These are phyloP conservation scores for Cronartium ribicola DNA, from an alignment of 1,284 basidiomycete species.

Conservation along the genomic window DNA sequence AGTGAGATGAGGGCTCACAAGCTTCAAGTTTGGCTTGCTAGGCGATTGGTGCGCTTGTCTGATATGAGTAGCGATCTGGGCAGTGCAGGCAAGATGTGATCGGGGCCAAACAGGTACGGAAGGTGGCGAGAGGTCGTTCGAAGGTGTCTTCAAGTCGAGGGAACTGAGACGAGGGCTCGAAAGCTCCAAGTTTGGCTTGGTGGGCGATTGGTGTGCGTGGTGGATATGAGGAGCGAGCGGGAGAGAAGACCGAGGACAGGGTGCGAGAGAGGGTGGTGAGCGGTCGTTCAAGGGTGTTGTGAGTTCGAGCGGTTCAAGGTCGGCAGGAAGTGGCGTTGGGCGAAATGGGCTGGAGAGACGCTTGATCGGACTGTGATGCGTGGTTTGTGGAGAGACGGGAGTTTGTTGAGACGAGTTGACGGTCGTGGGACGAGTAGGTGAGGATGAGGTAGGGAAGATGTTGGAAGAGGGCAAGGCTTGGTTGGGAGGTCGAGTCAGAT, in stretches of 20 bases:
- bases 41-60: background rate
- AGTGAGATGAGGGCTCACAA: no score
- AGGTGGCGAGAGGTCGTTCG: background rate
- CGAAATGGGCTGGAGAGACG: background rate
- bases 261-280: background rate
- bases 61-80: background rate
- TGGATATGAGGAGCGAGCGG: background rate
- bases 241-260: background rate
- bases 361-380: background rate
- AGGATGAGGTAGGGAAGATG: conserved; percentile 2
- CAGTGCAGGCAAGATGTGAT: background rate
- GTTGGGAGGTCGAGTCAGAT: background rate
- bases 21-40: conserved; percentile 6
- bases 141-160: background rate
- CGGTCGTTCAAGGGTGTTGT: background rate
- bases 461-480: background rate
- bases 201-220: background rate
- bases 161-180: no score
- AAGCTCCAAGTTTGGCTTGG: conserved; percentile 5
- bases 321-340: background rate
- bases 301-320: background rate
- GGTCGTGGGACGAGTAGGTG: background rate
- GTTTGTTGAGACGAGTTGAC: background rate
- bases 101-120: background rate
- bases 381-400: no score